Evolutionary conservation across 495 filamentous ascomycete genomes (phyloP).

Genomic region (Bacidia rubella): DNA sequence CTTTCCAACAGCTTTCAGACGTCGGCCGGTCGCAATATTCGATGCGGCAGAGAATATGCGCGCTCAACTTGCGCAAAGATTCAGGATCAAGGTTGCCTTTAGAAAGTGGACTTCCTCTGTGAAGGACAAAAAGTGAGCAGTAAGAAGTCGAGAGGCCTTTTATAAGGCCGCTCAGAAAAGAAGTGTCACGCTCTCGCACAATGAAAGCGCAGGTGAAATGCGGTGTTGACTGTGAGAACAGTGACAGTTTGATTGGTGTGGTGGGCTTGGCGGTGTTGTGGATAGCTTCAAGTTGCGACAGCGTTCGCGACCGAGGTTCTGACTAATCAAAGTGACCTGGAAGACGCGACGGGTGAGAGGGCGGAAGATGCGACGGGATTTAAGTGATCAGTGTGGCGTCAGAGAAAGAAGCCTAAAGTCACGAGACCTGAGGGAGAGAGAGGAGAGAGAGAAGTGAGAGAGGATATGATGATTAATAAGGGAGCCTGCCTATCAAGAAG

Average conservation of each 20-base stretch:
- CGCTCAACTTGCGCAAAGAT: no score
- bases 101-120: no score
- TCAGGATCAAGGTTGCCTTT: no score
- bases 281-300: conserved; percentile 13
- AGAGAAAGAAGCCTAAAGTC: background rate
- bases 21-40: background rate
- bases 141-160: no score
- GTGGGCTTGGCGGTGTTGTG: conserved; percentile 3
- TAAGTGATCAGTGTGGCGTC: background rate
- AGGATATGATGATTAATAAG: background rate
- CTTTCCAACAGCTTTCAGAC: no score
- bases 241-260: conserved; percentile 6
- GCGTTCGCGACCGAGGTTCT: conserved; percentile 4
- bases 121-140: no score
- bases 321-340: conserved; percentile 13
- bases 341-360: background rate
- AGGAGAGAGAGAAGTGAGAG: background rate
- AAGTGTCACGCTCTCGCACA: no score
- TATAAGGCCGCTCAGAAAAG: no score
- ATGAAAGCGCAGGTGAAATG: background rate
- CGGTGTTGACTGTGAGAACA: conserved; percentile 2
- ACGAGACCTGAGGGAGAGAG: background rate
- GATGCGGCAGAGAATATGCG: background rate
- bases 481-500: background rate
- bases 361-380: background rate